Evolutionary conservation across 768 basidiomycete genomes (phyloP), one percentile per base, ranked within the genome.

Genomic region (Suillus subluteus): DNA sequence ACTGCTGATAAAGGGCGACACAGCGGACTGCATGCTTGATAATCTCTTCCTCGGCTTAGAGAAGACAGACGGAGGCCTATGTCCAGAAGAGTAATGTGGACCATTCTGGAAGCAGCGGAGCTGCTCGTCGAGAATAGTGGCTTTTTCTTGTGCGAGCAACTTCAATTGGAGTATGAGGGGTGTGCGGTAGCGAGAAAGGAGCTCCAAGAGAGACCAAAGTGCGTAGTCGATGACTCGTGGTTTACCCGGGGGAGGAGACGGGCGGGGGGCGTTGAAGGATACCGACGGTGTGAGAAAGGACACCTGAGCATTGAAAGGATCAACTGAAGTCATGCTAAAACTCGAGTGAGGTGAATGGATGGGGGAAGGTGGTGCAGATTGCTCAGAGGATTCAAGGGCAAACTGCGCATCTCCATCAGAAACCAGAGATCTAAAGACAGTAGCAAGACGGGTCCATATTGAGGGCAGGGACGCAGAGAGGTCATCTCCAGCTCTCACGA

Each of bases 151-250:
- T n/a, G 85, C 78, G 66, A 91, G 84, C 3, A 87, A 76, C 32
- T 88, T 88, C 78, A 93, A 81, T 68, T 91, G 90, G 37, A 90
- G 77, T 62, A 84, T 78, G 37, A 94, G 80, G 1, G 91, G 90
- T 46, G 79, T 87, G 21, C 89, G 83, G 70, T 84, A 86, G 1
- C 86, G 81, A 68, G 87, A 90, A 21, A 90, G 74, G 63, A 91
- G 82, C 70, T 92, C 89, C 35, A 92, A 76, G 37, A 88, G 74
- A 4, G 91, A 92, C 91, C 91, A 92, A 1, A 89, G 79, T 11
- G 86, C 78, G 69, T 91, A 93, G 73, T 94, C 92, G 6, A 91
- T 79, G 32, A 90, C 78, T 37, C 90, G 82, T 4, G 90, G 90
- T 50, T 76, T 78, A 37, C 72, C 70, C 59, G 75, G 72, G 52